Conservation (phyloP, 1,284 basidiomycete genomes). For the Microbotryum intermedium region DNA sequence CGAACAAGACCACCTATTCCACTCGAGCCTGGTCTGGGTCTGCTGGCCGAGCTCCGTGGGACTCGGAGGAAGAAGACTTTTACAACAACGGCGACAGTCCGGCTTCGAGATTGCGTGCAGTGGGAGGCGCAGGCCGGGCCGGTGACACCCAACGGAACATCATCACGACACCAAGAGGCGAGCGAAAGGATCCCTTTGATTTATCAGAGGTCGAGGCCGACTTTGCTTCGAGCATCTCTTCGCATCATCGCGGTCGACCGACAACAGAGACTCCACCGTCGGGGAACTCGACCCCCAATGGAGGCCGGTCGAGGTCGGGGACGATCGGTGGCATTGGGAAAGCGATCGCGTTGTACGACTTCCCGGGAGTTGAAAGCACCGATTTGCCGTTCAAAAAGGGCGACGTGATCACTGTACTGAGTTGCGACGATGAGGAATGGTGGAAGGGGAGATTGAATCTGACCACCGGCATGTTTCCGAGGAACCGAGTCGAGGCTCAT, state of each 20-base stretch:
- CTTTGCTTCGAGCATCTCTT: conserved; percentile 3
- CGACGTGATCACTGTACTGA: conserved; percentile 64
- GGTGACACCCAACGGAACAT: no score
- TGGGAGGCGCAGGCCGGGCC: no score
- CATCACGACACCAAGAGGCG: not conserved
- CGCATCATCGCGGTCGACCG: not conserved
- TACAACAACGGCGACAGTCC: not conserved
- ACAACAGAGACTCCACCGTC: conserved; percentile 6
- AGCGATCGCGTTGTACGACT: conserved; percentile 24
- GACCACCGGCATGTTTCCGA: conserved; percentile 49
- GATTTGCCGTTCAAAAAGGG: conserved; percentile 79
- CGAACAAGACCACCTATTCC: not conserved
- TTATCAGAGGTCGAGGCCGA: conserved; percentile 19
- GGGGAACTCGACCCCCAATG: not conserved
- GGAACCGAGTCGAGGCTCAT: conserved; percentile 47
- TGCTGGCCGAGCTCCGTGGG: conserved; percentile 14
- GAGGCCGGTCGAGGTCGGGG: not conserved
- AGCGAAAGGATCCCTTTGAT: conserved; percentile 10
- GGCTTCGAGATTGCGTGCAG: no score
- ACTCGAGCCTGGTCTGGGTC: conserved; percentile 2
- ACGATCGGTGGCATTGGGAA: conserved; percentile 11
- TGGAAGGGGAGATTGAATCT: conserved; percentile 54
- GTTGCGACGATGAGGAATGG: conserved; percentile 66
- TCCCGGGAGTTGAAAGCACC: conserved; percentile 17
- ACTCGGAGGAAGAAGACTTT: conserved; percentile 20